phyloP scores from a whole-genome alignment of 169 alveolate genomes.

The Perkinsus marinus region DNA sequence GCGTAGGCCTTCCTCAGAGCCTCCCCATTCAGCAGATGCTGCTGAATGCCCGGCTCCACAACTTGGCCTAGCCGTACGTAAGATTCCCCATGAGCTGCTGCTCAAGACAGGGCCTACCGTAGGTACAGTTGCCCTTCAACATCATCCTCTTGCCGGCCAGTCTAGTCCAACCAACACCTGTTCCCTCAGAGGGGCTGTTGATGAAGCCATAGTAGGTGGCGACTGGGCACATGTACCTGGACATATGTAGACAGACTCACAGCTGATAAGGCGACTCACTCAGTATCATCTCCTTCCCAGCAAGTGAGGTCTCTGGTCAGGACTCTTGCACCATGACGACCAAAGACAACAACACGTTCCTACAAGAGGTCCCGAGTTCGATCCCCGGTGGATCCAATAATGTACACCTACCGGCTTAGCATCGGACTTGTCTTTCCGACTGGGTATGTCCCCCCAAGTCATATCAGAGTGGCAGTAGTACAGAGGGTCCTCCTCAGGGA shows the following conservation, averaged over 20 bases:
- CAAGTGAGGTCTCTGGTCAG: neutral
- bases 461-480: neutral
- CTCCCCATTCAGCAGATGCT: neutral
- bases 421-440: neutral
- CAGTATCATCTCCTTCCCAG: neutral
- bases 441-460: neutral
- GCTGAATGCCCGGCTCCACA: neutral
- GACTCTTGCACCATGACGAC: neutral
- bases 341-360: neutral
- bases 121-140: neutral
- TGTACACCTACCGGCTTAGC: neutral
- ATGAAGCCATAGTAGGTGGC: neutral
- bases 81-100: neutral
- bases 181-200: neutral
- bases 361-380: neutral
- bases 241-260: neutral
- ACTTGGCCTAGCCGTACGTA: neutral
- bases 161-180: neutral
- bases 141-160: neutral
- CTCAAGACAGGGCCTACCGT: neutral
- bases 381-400: neutral
- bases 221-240: neutral
- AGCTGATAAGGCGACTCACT: neutral
- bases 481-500: neutral
- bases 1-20: neutral